These are phyloP conservation scores for Magnolia officinalis DNA, from an alignment of 164 flowering plant genomes.

Conservation along the genomic window DNA sequence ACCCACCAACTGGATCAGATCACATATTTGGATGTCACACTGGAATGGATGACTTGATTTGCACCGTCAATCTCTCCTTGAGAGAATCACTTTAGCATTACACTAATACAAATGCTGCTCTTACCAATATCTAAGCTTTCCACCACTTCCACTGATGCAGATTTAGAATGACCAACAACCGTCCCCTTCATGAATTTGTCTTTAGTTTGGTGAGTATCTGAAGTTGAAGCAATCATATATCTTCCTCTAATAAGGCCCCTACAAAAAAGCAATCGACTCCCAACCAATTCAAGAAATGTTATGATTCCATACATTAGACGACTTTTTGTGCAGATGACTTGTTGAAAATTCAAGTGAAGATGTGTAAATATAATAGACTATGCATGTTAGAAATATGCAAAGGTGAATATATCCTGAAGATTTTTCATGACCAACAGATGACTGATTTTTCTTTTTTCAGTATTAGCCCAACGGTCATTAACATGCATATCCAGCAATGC, in stretches of 20 bases:
- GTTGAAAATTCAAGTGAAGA: too few relatives aligned
- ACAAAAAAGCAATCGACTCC: background rate
- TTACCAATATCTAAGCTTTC: slow-evolving; percentile 70
- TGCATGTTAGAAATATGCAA: background rate
- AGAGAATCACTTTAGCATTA: background rate
- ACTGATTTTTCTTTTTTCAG: background rate
- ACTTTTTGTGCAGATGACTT: too few relatives aligned
- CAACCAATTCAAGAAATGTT: background rate
- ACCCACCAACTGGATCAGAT: too few relatives aligned
- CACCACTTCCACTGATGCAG: slow-evolving; percentile 51
- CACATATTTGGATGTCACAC: background rate
- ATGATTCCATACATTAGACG: background rate
- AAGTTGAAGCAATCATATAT: background rate
- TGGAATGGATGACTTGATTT: background rate
- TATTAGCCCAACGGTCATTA: too few relatives aligned
- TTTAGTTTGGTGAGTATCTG: slow-evolving; percentile 3
- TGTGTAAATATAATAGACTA: too few relatives aligned
- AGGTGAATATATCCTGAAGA: background rate
- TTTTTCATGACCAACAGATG: background rate
- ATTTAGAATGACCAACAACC: slow-evolving; percentile 45
- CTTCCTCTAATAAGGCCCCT: slow-evolving; percentile 7
- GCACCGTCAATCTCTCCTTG: background rate
- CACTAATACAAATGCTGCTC: background rate
- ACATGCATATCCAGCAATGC: too few relatives aligned
- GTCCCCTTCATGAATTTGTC: slow-evolving; percentile 34